Percentiles rank a stretch among this genome's conserved stretches.
These are phyloP conservation scores for Tetradesmus obliquus DNA, from an alignment of 139 green algal species.

Conservation along the genomic window DNA sequence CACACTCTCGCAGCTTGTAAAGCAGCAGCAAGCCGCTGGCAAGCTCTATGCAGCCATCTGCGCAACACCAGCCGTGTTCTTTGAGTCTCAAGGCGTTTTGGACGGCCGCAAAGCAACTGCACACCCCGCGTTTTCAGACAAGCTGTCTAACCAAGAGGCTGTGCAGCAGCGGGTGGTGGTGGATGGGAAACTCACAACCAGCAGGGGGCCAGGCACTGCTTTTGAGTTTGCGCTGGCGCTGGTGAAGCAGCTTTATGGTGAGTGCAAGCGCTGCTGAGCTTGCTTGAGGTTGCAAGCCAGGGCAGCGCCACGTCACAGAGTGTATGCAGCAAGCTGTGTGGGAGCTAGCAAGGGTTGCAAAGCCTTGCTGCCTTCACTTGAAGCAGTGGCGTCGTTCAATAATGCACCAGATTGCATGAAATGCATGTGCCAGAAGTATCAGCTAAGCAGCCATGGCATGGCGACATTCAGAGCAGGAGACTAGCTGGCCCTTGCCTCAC, in stretches of 20 bases:
- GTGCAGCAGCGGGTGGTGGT: slow-evolving; percentile 88
- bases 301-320: background rate
- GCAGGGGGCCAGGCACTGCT: slow-evolving; percentile 88
- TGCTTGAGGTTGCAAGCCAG: no score
- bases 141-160: slow-evolving; percentile 75
- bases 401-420: no score
- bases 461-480: no score
- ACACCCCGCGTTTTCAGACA: slow-evolving; percentile 91
- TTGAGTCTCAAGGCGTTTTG: slow-evolving; percentile 87
- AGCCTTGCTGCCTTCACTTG: no score
- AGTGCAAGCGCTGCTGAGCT: background rate
- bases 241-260: slow-evolving; percentile 90
- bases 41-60: slow-evolving; percentile 92
- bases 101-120: slow-evolving; percentile 79
- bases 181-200: slow-evolving; percentile 87
- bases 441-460: no score
- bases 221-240: slow-evolving; percentile 96
- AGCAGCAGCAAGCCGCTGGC: slow-evolving; percentile 60
- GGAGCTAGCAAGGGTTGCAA: no score
- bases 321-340: no score
- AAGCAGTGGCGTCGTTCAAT: no score
- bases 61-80: slow-evolving; percentile 91
- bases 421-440: no score
- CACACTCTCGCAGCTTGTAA: slow-evolving; percentile 71
- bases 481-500: no score